Evolutionary conservation across 257 asterid species (phyloP).

Genomic region (Solanum stenotomum): DNA sequence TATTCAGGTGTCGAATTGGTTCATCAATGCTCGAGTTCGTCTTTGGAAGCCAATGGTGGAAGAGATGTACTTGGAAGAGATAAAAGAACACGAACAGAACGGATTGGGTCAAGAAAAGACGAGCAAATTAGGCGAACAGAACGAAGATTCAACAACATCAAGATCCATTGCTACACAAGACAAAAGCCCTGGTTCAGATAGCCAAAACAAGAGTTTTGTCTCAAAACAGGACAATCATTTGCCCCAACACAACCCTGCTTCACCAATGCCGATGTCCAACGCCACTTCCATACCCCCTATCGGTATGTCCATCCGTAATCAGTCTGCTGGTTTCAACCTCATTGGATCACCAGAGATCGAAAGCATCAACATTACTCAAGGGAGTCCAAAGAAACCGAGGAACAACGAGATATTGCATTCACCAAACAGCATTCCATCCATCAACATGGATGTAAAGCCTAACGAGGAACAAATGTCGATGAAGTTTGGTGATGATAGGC

Average conservation of each 20-base stretch:
- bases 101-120: constrained; percentile 49
- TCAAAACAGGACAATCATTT: neutral
- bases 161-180: constrained; percentile 33
- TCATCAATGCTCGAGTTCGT: constrained; percentile 92
- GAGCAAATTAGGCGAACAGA: constrained; percentile 31
- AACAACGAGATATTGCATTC: constrained; percentile 36
- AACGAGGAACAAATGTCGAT: constrained; percentile 32
- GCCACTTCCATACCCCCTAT: constrained; percentile 30
- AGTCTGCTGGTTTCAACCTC: constrained; percentile 47
- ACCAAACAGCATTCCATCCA: constrained; percentile 23
- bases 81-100: constrained; percentile 62
- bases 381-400: constrained; percentile 68
- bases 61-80: constrained; percentile 92
- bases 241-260: constrained; percentile 17
- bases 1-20: constrained; percentile 92
- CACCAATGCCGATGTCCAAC: constrained; percentile 21
- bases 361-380: constrained; percentile 26
- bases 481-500: constrained; percentile 50
- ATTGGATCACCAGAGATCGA: constrained; percentile 58
- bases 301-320: constrained; percentile 24
- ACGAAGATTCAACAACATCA: constrained; percentile 45
- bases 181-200: constrained; percentile 28
- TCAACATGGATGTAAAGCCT: constrained; percentile 38
- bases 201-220: constrained; percentile 22
- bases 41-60: constrained; percentile 99